These are phyloP conservation scores for Phtheirospermum japonicum DNA, from an alignment of 257 asterid genomes.

Conservation along the genomic window DNA sequence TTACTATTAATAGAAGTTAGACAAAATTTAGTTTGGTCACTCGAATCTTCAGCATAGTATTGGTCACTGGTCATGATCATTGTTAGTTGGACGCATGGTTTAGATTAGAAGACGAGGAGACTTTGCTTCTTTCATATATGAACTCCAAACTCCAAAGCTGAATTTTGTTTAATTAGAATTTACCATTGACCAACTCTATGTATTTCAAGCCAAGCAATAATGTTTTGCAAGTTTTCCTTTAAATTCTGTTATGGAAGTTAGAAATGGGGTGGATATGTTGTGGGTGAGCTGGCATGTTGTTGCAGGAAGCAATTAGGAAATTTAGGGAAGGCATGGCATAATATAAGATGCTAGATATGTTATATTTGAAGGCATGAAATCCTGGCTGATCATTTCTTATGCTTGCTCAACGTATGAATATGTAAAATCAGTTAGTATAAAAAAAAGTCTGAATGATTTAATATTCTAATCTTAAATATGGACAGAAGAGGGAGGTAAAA, in stretches of 20 bases:
- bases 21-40: not conserved
- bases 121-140: not conserved
- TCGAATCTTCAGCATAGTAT: not conserved
- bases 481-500: not conserved
- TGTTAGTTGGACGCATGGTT: not conserved
- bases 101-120: not conserved
- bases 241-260: not conserved
- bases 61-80: not conserved
- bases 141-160: constrained; percentile 1
- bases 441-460: no score
- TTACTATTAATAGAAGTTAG: not conserved
- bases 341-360: not conserved
- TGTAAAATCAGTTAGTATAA: not conserved
- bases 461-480: not conserved
- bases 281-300: not conserved
- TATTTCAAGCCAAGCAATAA: not conserved
- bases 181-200: not conserved
- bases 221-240: not conserved
- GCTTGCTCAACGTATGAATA: not conserved
- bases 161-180: not conserved
- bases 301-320: not conserved
- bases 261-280: not conserved
- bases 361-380: not conserved
- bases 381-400: not conserved
- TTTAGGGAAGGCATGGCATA: constrained; percentile 2